phyloP scores from a whole-genome alignment of 2,329 filamentous ascomycete species.

The Orbilia brochopaga region DNA sequence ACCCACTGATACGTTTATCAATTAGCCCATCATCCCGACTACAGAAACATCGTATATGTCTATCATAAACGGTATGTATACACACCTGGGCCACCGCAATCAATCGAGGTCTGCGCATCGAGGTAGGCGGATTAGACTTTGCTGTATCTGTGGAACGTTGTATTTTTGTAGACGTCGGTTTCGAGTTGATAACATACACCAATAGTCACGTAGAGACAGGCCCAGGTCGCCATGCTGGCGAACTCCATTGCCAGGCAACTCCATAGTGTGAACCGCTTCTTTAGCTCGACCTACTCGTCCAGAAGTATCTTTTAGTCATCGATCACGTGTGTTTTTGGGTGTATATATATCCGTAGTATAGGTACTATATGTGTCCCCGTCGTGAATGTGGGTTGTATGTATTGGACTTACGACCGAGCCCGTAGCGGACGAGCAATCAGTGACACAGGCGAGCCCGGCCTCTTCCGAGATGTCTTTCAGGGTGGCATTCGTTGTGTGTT shows the following conservation, averaged over 20 bases:
- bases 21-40: background rate
- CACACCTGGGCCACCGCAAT: slow-evolving; percentile 46
- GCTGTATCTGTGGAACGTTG: background rate
- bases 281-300: slow-evolving; percentile 39
- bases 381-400: too few species aligned
- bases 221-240: slow-evolving; percentile 48
- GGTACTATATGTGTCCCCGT: too few species aligned
- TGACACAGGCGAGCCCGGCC: slow-evolving; percentile 39
- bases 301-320: slow-evolving; percentile 5
- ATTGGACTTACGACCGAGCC: slow-evolving; percentile 46
- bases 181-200: slow-evolving; percentile 35
- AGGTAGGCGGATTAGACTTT: slow-evolving; percentile 32
- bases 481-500: slow-evolving; percentile 17
- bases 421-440: slow-evolving; percentile 49
- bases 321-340: background rate
- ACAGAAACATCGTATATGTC: background rate
- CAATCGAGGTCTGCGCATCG: slow-evolving; percentile 41
- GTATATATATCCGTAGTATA: slow-evolving; percentile 10
- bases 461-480: slow-evolving; percentile 48
- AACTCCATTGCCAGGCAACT: slow-evolving; percentile 49
- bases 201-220: slow-evolving; percentile 49
- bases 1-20: slow-evolving; percentile 29
- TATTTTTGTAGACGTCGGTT: background rate
- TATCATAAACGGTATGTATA: slow-evolving; percentile 3
- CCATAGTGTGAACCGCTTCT: slow-evolving; percentile 50